Conservation (phyloP, 2,329 filamentous ascomycete genomes). For the Cytospora schulzeri region DNA sequence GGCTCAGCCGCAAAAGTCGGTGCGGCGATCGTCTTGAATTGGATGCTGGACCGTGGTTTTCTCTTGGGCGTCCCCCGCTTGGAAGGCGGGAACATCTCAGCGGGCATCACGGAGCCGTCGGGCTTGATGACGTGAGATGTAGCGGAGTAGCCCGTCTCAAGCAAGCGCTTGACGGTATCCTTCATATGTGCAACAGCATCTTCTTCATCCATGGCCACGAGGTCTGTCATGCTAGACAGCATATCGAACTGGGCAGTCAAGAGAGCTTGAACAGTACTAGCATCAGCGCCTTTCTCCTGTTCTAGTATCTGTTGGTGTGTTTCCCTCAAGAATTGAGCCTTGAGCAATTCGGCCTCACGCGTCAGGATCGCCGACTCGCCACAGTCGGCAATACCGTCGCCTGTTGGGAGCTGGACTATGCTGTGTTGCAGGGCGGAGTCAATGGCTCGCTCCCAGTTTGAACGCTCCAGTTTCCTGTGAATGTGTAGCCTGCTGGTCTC, state of each 20-base stretch:
- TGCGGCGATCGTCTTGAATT: constrained; percentile 47
- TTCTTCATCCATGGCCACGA: constrained; percentile 78
- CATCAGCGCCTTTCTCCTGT: constrained; percentile 80
- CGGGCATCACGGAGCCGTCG: constrained; percentile 65
- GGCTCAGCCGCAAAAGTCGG: constrained; percentile 40
- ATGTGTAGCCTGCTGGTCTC: constrained; percentile 90
- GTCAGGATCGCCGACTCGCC: constrained; percentile 72
- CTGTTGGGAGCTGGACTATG: constrained; percentile 72
- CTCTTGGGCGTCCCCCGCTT: constrained; percentile 78
- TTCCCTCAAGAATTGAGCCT: constrained; percentile 79
- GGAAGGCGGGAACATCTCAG: constrained; percentile 70
- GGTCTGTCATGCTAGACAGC: constrained; percentile 78
- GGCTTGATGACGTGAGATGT: constrained; percentile 87
- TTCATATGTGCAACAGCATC: constrained; percentile 82
- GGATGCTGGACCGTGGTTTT: constrained; percentile 53
- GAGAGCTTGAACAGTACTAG: constrained; percentile 76
- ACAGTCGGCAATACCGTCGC: constrained; percentile 65
- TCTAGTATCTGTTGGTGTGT: constrained; percentile 76
- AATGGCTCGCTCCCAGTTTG: constrained; percentile 83
- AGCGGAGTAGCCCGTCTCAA: constrained; percentile 74
- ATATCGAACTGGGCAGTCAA: constrained; percentile 92
- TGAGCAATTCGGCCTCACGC: constrained; percentile 84
- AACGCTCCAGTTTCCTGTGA: constrained; percentile 78
- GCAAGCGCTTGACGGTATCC: constrained; percentile 72
- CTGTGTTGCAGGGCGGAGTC: constrained; percentile 88